Percentiles rank a stretch among this genome's conserved stretches.
phyloP scores from a whole-genome alignment of 345 rosid genomes.

The Sisymbrium altissimum region DNA sequence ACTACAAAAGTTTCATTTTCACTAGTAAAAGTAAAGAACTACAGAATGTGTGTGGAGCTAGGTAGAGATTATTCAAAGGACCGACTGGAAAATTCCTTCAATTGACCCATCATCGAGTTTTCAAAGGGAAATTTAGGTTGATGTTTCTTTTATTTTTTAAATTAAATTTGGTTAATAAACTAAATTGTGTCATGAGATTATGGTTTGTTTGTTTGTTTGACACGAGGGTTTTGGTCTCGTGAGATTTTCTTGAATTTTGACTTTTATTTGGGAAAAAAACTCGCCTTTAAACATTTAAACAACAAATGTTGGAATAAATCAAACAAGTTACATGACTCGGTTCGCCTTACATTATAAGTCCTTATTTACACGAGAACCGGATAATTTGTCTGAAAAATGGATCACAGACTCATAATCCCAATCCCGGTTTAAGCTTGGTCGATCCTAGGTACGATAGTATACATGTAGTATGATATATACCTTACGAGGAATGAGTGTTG shows the following conservation, averaged over 20 bases:
- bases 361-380: slow-evolving; percentile 11
- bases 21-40: not conserved
- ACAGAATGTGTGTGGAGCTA: not conserved
- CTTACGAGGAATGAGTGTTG: not conserved
- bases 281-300: slow-evolving; percentile 6
- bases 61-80: not conserved
- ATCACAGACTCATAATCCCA: not conserved
- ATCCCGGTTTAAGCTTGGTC: not conserved
- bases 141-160: not conserved
- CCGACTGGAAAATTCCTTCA: not conserved
- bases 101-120: too few species aligned
- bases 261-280: slow-evolving; percentile 6
- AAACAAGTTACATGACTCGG: slow-evolving; percentile 11
- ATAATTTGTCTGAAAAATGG: not conserved
- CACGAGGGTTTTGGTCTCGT: not conserved
- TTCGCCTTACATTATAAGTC: slow-evolving; percentile 1
- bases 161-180: not conserved
- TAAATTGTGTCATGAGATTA: not conserved
- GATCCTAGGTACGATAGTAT: not conserved
- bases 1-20: not conserved
- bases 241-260: slow-evolving; percentile 16
- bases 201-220: slow-evolving; percentile 1
- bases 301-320: slow-evolving; percentile 13
- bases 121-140: not conserved
- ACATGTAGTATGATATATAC: not conserved